Conservation (phyloP, 129 eudicot species). For the Cynara cardunculus region DNA sequence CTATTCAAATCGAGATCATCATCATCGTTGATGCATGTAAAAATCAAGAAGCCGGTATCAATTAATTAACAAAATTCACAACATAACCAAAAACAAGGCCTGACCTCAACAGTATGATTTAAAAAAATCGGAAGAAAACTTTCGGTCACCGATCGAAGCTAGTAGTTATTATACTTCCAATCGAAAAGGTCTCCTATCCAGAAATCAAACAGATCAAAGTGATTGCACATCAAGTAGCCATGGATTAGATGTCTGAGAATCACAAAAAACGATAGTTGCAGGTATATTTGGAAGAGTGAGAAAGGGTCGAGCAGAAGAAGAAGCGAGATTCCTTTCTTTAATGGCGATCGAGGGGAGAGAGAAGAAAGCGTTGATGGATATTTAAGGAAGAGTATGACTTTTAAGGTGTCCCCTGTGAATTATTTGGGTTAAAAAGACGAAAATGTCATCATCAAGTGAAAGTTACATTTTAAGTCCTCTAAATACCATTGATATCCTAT, state of each 20-base stretch:
- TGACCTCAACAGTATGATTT: slow-evolving; percentile 21
- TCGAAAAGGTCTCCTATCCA: not conserved
- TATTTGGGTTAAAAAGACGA: slow-evolving; percentile 24
- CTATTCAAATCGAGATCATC: slow-evolving; percentile 3
- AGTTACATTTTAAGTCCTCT: slow-evolving; percentile 23
- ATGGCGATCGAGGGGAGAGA: slow-evolving; percentile 23
- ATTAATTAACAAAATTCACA: not conserved
- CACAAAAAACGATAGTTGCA: slow-evolving; percentile 1
- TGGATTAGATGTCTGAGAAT: not conserved
- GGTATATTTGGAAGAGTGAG: not conserved
- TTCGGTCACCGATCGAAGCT: slow-evolving; percentile 19
- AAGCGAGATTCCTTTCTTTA: slow-evolving; percentile 18
- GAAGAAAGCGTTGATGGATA: slow-evolving; percentile 15
- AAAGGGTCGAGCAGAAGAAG: not conserved
- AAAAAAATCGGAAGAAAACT: not conserved
- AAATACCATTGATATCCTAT: not conserved
- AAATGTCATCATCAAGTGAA: slow-evolving; percentile 15
- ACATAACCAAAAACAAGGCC: not conserved
- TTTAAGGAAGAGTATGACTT: slow-evolving; percentile 20
- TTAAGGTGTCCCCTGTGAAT: slow-evolving; percentile 21
- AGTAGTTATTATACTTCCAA: not conserved
- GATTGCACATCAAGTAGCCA: slow-evolving; percentile 17
- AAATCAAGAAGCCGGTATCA: slow-evolving; percentile 1
- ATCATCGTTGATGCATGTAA: not conserved
- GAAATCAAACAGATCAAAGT: slow-evolving; percentile 8